A percentile compares a stretch with the other conserved stretches of the same genome.
These are phyloP conservation scores for Cylindrotheca fusiformis DNA, from an alignment of 108 stramenopile genomes.

Conservation along the genomic window DNA sequence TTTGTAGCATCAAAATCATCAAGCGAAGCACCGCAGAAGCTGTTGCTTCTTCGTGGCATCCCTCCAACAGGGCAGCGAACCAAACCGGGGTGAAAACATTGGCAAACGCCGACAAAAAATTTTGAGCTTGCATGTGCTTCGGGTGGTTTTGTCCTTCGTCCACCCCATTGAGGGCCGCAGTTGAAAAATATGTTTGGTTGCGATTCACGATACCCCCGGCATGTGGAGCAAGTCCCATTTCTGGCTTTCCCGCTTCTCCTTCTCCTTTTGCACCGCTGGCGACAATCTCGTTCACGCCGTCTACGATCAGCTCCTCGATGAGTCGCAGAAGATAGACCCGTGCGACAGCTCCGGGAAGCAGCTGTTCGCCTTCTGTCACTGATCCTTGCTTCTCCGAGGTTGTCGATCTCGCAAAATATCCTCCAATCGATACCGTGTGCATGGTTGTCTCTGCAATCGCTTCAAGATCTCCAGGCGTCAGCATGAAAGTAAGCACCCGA, in stretches of 20 bases:
- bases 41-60: constrained; percentile 84
- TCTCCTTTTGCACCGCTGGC: constrained; percentile 49
- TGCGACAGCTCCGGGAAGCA: constrained; percentile 70
- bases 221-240: constrained; percentile 46
- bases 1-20: constrained; percentile 88
- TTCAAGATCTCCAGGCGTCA: constrained; percentile 84
- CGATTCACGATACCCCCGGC: constrained; percentile 71
- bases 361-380: constrained; percentile 12
- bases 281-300: constrained; percentile 88
- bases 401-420: constrained; percentile 25
- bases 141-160: constrained; percentile 47
- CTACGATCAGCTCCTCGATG: constrained; percentile 86
- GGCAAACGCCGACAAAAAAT: constrained; percentile 84
- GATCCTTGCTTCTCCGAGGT: constrained; percentile 2
- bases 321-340: constrained; percentile 83
- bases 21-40: constrained; percentile 79
- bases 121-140: constrained; percentile 82
- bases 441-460: constrained; percentile 82
- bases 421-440: constrained; percentile 73
- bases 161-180: constrained; percentile 33
- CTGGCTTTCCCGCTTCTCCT: constrained; percentile 24
- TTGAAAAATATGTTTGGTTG: constrained; percentile 62
- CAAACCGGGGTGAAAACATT: constrained; percentile 85
- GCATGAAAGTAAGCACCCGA: constrained; percentile 83
- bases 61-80: constrained; percentile 88